Conservation (phyloP, 805 yeast genomes). For the Barnettozyma pratensis region DNA sequence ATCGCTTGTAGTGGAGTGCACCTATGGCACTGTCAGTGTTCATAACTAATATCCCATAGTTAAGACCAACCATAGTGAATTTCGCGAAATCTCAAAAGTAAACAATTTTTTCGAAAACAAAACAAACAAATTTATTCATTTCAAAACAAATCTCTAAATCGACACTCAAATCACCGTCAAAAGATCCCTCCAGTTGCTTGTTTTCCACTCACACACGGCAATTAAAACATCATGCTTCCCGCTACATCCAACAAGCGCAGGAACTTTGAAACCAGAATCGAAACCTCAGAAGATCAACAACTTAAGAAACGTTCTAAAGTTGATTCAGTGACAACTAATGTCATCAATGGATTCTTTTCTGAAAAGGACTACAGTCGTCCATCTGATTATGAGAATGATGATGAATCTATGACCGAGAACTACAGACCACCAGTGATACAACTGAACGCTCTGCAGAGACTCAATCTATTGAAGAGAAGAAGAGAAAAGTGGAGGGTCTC, state of each 20-base stretch:
- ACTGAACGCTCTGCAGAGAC: conserved; percentile 22
- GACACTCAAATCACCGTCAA: too few species aligned
- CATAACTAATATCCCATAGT: neutral
- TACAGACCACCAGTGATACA: conserved; percentile 30
- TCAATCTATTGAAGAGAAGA: conserved; percentile 20
- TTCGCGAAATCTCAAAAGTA: neutral
- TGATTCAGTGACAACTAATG: neutral
- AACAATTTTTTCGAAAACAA: neutral
- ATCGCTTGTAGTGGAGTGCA: too few species aligned
- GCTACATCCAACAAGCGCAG: neutral
- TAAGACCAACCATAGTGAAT: neutral
- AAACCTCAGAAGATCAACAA: neutral
- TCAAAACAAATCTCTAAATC: neutral
- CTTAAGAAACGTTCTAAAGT: neutral
- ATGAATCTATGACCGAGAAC: neutral
- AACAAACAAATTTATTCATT: neutral
- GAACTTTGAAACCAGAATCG: neutral
- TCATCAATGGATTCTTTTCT: too few species aligned
- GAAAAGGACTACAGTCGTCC: too few species aligned
- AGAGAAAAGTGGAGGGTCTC: conserved; percentile 26
- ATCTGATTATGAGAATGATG: neutral
- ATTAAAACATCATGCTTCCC: neutral
- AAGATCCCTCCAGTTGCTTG: too few species aligned
- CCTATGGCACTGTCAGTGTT: too few species aligned
- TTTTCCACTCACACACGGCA: too few species aligned